A percentile compares a stretch with the other conserved stretches of the same genome.
Conservation (phyloP, 768 basidiomycete species). For the Auricularia cornea region DNA sequence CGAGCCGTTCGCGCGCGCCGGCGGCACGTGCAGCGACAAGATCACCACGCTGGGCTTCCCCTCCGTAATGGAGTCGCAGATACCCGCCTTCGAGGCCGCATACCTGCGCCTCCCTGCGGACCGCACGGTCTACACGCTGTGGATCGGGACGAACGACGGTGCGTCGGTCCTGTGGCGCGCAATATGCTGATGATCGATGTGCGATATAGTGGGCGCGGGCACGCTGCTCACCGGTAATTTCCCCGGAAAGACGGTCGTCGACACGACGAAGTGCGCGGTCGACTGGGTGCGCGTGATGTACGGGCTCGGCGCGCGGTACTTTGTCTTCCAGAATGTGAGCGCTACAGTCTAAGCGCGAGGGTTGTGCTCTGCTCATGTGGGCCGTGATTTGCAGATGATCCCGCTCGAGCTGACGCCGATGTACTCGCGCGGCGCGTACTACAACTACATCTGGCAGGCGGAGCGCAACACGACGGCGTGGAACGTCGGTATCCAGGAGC, state of each 20-base stretch:
- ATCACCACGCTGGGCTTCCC: constrained; percentile 30
- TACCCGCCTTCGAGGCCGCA: constrained; percentile 37
- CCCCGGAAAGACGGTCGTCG: constrained; percentile 44
- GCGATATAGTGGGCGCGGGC: constrained; percentile 33
- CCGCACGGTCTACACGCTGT: constrained; percentile 54
- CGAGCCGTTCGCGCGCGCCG: not conserved
- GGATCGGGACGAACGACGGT: constrained; percentile 55
- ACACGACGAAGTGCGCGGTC: constrained; percentile 49
- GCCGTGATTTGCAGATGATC: constrained; percentile 35
- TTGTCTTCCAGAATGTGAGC: constrained; percentile 50
- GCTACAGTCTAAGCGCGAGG: not conserved
- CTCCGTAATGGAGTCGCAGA: constrained; percentile 47
- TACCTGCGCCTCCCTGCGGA: constrained; percentile 35
- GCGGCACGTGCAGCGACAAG: constrained; percentile 40
- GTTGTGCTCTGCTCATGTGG: too few relatives aligned
- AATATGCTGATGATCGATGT: too few relatives aligned
- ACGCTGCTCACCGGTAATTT: constrained; percentile 45
- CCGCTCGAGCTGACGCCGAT: constrained; percentile 42
- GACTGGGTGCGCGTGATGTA: constrained; percentile 53
- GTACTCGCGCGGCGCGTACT: constrained; percentile 40
- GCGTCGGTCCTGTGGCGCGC: too few relatives aligned
- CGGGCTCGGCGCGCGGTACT: constrained; percentile 52
- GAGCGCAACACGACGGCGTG: constrained; percentile 49
- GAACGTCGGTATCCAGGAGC: constrained; percentile 47
- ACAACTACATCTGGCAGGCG: constrained; percentile 41